Conservation (phyloP, 139 green algal species). For the Coccomyxa sp. region DNA sequence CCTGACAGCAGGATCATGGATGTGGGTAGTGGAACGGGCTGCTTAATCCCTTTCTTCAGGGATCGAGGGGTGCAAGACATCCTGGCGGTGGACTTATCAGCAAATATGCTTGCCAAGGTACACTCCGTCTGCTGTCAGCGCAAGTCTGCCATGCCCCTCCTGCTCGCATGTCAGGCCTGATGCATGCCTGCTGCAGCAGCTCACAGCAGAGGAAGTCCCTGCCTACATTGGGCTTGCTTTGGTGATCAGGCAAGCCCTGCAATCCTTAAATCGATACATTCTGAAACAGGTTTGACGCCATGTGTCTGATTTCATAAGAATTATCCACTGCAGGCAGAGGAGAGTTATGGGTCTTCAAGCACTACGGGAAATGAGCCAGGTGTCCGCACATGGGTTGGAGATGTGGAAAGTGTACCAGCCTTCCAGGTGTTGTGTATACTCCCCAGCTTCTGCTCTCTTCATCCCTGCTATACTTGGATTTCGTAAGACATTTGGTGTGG, state of each 20-base stretch:
- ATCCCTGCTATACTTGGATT: too few relatives aligned
- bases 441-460: too few relatives aligned
- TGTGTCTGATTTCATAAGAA: too few relatives aligned
- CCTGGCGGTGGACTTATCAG: slow-evolving; percentile 56
- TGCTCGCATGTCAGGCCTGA: too few relatives aligned
- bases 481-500: too few relatives aligned
- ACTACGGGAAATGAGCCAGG: slow-evolving; percentile 53
- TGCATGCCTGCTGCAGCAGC: not conserved
- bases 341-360: not conserved
- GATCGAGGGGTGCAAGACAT: slow-evolving; percentile 39
- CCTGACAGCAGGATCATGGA: slow-evolving; percentile 47
- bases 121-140: not conserved
- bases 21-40: slow-evolving; percentile 62
- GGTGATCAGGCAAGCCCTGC: too few relatives aligned
- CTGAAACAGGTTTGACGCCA: too few relatives aligned
- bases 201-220: too few relatives aligned
- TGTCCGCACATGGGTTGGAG: slow-evolving; percentile 59
- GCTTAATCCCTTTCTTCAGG: slow-evolving; percentile 53
- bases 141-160: not conserved
- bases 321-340: not conserved
- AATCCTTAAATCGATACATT: too few relatives aligned
- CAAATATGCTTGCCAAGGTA: slow-evolving; percentile 40
- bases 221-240: too few relatives aligned
- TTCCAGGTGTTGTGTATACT: too few relatives aligned
- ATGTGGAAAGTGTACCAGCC: slow-evolving; percentile 54